Base-by-base conservation (phyloP, 2,329 filamentous ascomycete species). In the Colletotrichum sp. region DNA sequence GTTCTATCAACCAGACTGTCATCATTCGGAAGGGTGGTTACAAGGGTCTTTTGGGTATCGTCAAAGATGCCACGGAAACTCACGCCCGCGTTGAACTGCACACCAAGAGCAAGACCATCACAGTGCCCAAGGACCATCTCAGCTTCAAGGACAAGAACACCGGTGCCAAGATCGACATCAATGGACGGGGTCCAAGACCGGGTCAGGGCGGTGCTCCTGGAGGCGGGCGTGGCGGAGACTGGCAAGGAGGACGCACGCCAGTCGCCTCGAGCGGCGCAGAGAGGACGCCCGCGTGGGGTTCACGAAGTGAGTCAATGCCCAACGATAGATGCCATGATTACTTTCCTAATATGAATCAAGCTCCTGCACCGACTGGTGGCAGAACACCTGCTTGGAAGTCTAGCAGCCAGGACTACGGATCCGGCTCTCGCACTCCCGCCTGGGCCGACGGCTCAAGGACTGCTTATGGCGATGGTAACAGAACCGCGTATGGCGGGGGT, bases 21-120 rank as follows among this genome's bases (percentile, higher is more conserved):
- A 95, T 93, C 66, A 94, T 98, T 80, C 91, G 93, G 71, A 95
- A 93, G 81, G 97, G 97, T 33, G 92, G 93, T 27, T 95, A 96
- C 87, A 99, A 99, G 85, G 96, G 96, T 70, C 88, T 98, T 57
- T 87, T 98, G 55, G 97, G 97, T 78, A 98, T 98, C 77, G 96
- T 99, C 78, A 98, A 98, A 82, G 96, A 98, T 81, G 94, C 96
- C 1, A 98, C 95, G 8, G 96, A 97, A 78, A 91, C 91, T 5
- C 91, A 94, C 79, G 96, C 95, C 34, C 93, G 96, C 76, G 94
- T 99, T 55, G 97, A 99, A 84, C 87, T 99, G 51, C 96, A 98
- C 81, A 96, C 96, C 8, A 98, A 98, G 86, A 95, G 93, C 85
- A 98, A 98, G 87, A 93, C 94, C 18, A 91, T 98, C 75, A 95